phyloP scores from a whole-genome alignment of 2,329 filamentous ascomycete species.

The Fonsecaea monophora region DNA sequence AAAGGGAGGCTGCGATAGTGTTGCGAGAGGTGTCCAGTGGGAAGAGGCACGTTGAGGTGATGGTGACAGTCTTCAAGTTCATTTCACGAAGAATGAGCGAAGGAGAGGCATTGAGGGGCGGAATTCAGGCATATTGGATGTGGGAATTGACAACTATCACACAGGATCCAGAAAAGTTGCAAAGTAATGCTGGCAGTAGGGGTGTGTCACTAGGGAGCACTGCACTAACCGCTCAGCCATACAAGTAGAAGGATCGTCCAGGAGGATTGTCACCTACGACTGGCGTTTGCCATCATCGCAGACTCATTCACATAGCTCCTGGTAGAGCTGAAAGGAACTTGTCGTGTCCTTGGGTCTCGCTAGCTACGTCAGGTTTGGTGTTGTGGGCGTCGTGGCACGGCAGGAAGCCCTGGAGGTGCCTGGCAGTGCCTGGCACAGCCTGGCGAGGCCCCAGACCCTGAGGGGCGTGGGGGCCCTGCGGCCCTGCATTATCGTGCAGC shows the following conservation, averaged over 20 bases:
- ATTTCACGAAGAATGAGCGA: background rate
- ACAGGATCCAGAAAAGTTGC: background rate
- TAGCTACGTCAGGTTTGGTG: background rate
- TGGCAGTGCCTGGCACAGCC: too few relatives aligned
- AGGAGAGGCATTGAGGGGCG: conserved; percentile 1
- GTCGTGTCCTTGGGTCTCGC: background rate
- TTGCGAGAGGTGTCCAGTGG: background rate
- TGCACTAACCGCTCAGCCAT: background rate
- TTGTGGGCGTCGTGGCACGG: too few relatives aligned
- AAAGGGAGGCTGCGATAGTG: background rate
- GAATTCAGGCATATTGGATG: conserved; percentile 2
- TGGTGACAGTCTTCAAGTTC: background rate
- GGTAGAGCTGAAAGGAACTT: conserved; percentile 1
- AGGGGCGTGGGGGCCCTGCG: too few relatives aligned
- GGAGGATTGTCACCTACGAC: background rate
- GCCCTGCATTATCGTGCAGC: too few relatives aligned
- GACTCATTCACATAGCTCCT: background rate
- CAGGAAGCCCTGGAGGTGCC: too few relatives aligned
- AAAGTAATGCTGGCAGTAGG: background rate
- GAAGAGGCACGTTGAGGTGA: background rate
- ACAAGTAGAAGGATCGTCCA: conserved; percentile 5
- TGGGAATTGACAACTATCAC: conserved; percentile 1
- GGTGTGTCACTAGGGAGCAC: background rate
- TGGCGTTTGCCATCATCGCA: background rate
- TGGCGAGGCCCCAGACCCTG: too few relatives aligned